phyloP scores from a whole-genome alignment of 2,329 filamentous ascomycete species.

The Ophiostoma quercus region DNA sequence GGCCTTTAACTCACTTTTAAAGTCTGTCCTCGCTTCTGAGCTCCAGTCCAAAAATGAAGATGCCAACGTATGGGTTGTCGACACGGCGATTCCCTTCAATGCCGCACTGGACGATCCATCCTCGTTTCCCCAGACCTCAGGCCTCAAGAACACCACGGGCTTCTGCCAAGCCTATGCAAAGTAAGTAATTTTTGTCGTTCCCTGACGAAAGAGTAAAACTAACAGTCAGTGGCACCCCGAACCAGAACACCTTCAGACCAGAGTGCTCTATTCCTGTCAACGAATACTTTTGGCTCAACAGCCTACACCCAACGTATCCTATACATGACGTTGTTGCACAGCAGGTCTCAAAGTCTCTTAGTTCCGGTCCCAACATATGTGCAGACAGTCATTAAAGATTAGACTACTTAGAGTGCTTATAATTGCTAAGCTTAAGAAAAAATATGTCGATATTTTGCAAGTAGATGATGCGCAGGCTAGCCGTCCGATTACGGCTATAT shows the following conservation, averaged over 20 bases:
- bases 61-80: slow-evolving; percentile 33
- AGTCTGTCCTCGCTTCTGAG: not conserved
- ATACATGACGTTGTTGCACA: slow-evolving; percentile 57
- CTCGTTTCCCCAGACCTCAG: slow-evolving; percentile 43
- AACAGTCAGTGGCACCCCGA: not conserved
- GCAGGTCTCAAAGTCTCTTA: slow-evolving; percentile 40
- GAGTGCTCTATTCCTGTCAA: slow-evolving; percentile 53
- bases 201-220: not conserved
- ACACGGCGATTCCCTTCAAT: slow-evolving; percentile 41
- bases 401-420: too few relatives aligned
- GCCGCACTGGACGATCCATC: slow-evolving; percentile 40
- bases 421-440: too few relatives aligned
- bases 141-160: slow-evolving; percentile 50
- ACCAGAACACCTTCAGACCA: slow-evolving; percentile 36
- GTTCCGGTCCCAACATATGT: slow-evolving; percentile 39
- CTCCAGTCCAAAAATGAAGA: not conserved
- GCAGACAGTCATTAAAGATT: not conserved
- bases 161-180: slow-evolving; percentile 53
- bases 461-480: too few relatives aligned
- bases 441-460: too few relatives aligned
- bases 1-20: slow-evolving; percentile 23
- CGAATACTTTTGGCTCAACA: slow-evolving; percentile 61
- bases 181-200: slow-evolving; percentile 33
- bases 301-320: slow-evolving; percentile 58
- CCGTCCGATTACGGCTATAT: too few relatives aligned